Evolutionary conservation across 2,329 filamentous ascomycete species (phyloP).

Genomic region (Xylaria digitata): DNA sequence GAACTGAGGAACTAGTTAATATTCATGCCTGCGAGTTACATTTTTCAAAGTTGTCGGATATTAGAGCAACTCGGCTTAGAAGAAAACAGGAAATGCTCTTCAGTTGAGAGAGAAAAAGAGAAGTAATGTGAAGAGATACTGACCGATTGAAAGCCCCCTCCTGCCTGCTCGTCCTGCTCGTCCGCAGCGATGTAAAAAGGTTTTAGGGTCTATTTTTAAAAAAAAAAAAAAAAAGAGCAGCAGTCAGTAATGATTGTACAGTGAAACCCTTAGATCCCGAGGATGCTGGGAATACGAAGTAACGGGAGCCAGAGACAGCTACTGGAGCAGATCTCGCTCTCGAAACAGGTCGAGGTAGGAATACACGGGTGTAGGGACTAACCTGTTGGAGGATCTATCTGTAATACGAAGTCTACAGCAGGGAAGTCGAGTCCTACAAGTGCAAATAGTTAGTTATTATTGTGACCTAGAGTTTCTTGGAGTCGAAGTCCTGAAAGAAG

Average conservation of each 20-base stretch:
- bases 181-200: conserved; percentile 93
- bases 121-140: conserved; percentile 11
- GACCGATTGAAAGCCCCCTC: conserved; percentile 78
- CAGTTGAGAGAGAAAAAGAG: neutral
- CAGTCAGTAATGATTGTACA: neutral
- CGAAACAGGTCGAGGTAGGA: neutral
- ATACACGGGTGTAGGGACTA: neutral
- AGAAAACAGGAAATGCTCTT: neutral
- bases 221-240: neutral
- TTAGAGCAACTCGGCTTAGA: neutral
- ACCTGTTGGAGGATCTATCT: conserved; percentile 78
- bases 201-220: conserved; percentile 85
- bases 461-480: neutral
- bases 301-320: neutral
- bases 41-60: too few relatives aligned
- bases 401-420: conserved; percentile 88
- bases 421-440: conserved; percentile 80
- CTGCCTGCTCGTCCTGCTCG: conserved; percentile 90
- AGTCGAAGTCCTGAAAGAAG: neutral
- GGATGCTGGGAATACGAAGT: neutral
- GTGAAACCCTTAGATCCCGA: neutral
- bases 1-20: conserved; percentile 58
- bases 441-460: conserved; percentile 19
- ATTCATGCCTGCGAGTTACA: neutral
- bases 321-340: neutral